Conservation (phyloP, 1,139 yeast genomes). For the Pichia sp. region DNA sequence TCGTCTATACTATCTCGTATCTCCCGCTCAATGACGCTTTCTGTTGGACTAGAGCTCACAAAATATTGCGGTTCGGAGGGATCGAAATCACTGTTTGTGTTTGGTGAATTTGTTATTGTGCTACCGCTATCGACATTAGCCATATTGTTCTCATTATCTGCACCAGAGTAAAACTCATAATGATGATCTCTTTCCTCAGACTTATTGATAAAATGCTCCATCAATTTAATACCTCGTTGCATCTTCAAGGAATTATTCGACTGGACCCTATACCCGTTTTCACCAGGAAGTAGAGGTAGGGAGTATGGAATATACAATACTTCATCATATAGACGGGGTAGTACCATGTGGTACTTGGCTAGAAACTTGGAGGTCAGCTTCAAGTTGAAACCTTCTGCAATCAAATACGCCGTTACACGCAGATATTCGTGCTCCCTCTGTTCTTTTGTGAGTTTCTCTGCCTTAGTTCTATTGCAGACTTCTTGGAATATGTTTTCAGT, state of each 20-base stretch:
- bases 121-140: constrained; percentile 8
- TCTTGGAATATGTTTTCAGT: constrained; percentile 32
- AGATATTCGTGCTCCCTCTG: constrained; percentile 66
- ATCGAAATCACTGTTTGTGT: constrained; percentile 39
- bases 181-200: constrained; percentile 87
- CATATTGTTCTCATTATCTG: constrained; percentile 25
- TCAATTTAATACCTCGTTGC: constrained; percentile 54
- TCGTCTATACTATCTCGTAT: constrained; percentile 15
- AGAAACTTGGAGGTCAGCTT: constrained; percentile 61
- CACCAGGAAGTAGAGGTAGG: constrained; percentile 82
- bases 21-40: constrained; percentile 26
- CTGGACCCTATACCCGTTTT: constrained; percentile 75
- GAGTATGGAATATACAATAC: constrained; percentile 87
- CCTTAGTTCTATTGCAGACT: constrained; percentile 47
- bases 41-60: constrained; percentile 34
- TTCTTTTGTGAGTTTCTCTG: constrained; percentile 67
- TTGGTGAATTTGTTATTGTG: constrained; percentile 18
- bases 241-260: constrained; percentile 69
- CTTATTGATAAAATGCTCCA: constrained; percentile 75
- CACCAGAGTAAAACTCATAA: constrained; percentile 86
- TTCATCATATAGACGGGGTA: constrained; percentile 85
- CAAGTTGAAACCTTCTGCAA: constrained; percentile 76
- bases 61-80: constrained; percentile 67
- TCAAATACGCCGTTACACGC: constrained; percentile 84
- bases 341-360: constrained; percentile 66